A percentile compares a stretch with the other conserved stretches of the same genome.
phyloP scores from a whole-genome alignment of 192 early-diverging fungal genomes.

The Coemansia guatemalensis region DNA sequence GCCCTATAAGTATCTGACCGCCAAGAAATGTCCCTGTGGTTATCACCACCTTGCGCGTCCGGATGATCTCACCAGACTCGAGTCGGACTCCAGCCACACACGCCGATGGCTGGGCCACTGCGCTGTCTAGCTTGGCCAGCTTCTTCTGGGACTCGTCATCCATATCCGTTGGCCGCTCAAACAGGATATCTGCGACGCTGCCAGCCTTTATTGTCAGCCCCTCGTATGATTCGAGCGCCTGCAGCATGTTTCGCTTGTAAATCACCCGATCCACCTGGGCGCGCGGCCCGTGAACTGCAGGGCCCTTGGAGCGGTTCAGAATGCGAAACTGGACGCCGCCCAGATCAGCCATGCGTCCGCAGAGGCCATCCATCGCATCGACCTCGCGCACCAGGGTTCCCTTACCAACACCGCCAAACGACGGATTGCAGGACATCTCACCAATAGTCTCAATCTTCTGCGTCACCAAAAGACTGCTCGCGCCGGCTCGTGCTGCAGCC shows the following conservation, averaged over 20 bases:
- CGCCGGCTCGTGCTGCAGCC: slow-evolving; percentile 73
- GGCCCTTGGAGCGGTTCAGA: slow-evolving; percentile 77
- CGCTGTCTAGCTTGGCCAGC: slow-evolving; percentile 38
- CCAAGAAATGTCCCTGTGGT: slow-evolving; percentile 81
- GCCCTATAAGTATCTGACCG: slow-evolving; percentile 81
- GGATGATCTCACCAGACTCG: slow-evolving; percentile 65
- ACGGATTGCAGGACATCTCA: slow-evolving; percentile 88
- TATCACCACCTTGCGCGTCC: slow-evolving; percentile 69
- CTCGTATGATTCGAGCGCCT: slow-evolving; percentile 60
- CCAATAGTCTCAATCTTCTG: slow-evolving; percentile 77
- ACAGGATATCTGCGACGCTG: slow-evolving; percentile 71
- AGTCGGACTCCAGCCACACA: slow-evolving; percentile 62
- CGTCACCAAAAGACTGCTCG: slow-evolving; percentile 70
- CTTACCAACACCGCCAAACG: slow-evolving; percentile 83
- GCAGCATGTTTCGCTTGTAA: slow-evolving; percentile 75
- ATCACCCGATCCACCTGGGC: slow-evolving; percentile 80
- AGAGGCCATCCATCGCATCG: slow-evolving; percentile 83
- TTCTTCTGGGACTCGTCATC: slow-evolving; percentile 19
- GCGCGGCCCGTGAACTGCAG: slow-evolving; percentile 79
- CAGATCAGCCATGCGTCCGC: slow-evolving; percentile 72
- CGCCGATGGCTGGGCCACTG: slow-evolving; percentile 26
- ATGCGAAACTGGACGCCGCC: slow-evolving; percentile 82
- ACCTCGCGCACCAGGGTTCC: slow-evolving; percentile 78
- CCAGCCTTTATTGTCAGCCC: slow-evolving; percentile 68
- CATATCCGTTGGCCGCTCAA: slow-evolving; percentile 43